Conservation (phyloP, 805 yeast species). For the Schizosaccharomyces cryophilus region DNA sequence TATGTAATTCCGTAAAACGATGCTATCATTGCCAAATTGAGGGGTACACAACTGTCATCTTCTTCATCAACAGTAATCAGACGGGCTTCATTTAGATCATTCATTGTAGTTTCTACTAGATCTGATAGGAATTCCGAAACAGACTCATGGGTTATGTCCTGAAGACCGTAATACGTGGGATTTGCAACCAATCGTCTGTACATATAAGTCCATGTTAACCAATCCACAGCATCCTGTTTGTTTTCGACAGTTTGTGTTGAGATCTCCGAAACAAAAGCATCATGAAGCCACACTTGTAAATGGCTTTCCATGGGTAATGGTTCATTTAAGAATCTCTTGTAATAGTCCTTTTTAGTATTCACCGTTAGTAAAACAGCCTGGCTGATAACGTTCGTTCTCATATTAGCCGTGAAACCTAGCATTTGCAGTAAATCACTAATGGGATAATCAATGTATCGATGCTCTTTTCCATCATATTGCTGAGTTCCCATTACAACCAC, state of each 20-base stretch:
- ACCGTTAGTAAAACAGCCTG: constrained; percentile 28
- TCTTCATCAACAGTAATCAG: constrained; percentile 30
- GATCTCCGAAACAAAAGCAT: constrained; percentile 51
- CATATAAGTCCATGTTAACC: constrained; percentile 66
- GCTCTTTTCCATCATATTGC: constrained; percentile 47
- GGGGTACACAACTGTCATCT: constrained; percentile 24
- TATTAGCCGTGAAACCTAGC: constrained; percentile 10
- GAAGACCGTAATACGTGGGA: constrained; percentile 73
- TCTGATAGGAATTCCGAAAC: constrained; percentile 68
- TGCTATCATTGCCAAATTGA: constrained; percentile 51
- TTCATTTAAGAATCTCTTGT: constrained; percentile 43
- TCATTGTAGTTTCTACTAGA: constrained; percentile 43
- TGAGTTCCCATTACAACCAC: constrained; percentile 52
- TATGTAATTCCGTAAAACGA: constrained; percentile 46
- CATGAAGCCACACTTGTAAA: constrained; percentile 32
- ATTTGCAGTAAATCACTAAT: constrained; percentile 17
- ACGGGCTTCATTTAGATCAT: constrained; percentile 35
- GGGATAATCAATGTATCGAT: constrained; percentile 42
- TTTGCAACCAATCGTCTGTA: constrained; percentile 59
- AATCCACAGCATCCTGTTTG: constrained; percentile 72
- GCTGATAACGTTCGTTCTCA: background rate
- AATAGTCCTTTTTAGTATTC: constrained; percentile 31
- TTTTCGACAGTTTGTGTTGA: constrained; percentile 34
- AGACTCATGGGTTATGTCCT: constrained; percentile 36
- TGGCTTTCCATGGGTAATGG: constrained; percentile 71